Base-by-base conservation (phyloP, 2,329 filamentous ascomycete species). In the Colletotrichum tofieldiae region DNA sequence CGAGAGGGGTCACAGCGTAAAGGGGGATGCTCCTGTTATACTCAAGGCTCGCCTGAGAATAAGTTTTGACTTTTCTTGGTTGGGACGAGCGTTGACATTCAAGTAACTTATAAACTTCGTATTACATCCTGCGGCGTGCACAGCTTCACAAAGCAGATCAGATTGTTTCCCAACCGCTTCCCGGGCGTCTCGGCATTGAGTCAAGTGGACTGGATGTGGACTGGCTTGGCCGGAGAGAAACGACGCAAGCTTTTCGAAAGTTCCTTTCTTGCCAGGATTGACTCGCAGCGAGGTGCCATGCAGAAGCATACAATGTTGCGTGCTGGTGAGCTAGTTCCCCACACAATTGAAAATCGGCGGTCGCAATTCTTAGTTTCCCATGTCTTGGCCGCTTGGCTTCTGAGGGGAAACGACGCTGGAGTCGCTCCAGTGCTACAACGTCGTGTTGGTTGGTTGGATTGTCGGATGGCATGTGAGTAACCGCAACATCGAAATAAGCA, bases 121-220 rank as follows among this genome's bases (percentile, higher is more conserved):
- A n/a, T 23, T 56, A 45, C 56, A 35, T 43, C 43, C 32, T 52
- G 52, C 56, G 26, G 51, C 45, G 32, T 43, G 65, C 60, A 65
- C 56, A 64, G 65, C 47, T 67, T 72, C 45, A 1, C 16, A 14
- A 9, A 32, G 59, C 59, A 60, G 54, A 72, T 65, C 59, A 54
- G 60, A 70, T 72, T 65, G 26, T 29, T 32, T 49, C 39, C 52
- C 65, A 54, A 58, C 55, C 47, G 18, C 56, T 29, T 29, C 29
- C 65, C 70, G 65, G 70, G 55, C 70, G 59, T 49, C 59, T 60
- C 70, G 70, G 65, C 65, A 72, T 72, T 60, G 54, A 72, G 39
- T 60, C 60, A 65, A 72, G 65, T 56, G 51, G 32, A 41, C 37
- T 63, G 26, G 52, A 37, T 63, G 51, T 20, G 39, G 49, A 47